A percentile compares a stretch with the other conserved stretches of the same genome.
phyloP scores from a whole-genome alignment of 495 filamentous ascomycete species.

The Cenococcum geophilum region DNA sequence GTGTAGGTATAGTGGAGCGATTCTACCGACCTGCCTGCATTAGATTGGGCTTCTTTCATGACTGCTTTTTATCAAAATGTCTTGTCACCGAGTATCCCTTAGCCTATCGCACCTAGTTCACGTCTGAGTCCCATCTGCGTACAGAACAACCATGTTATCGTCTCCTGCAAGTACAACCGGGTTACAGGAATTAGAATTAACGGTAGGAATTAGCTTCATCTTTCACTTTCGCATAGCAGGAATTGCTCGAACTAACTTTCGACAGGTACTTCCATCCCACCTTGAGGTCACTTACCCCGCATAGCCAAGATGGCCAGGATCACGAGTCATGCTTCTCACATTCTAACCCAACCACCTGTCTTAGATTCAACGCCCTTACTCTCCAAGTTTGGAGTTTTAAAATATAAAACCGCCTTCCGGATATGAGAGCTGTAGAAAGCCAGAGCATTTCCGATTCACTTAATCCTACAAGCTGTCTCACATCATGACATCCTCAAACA shows the following conservation, averaged over 20 bases:
- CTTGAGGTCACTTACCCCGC: background rate
- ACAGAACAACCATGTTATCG: too few species aligned
- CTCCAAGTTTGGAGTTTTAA: background rate
- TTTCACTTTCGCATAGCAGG: too few species aligned
- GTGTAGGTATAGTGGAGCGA: too few species aligned
- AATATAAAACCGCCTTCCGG: background rate
- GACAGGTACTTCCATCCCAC: background rate
- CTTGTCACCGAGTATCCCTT: too few species aligned
- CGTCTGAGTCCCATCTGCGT: too few species aligned
- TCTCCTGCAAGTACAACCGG: too few species aligned
- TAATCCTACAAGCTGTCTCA: background rate
- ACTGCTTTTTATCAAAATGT: too few species aligned
- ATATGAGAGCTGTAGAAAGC: background rate
- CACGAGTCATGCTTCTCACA: background rate
- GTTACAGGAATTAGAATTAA: too few species aligned
- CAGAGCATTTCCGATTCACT: background rate
- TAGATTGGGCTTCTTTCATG: too few species aligned
- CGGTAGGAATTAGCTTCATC: too few species aligned
- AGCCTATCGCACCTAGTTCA: too few species aligned
- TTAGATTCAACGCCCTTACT: background rate
- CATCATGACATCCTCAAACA: background rate
- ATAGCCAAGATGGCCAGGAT: background rate
- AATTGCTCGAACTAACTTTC: background rate
- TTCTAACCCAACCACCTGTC: background rate
- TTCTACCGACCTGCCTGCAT: too few species aligned